phyloP scores from a whole-genome alignment of 495 filamentous ascomycete species.

The Cercophora sp. region DNA sequence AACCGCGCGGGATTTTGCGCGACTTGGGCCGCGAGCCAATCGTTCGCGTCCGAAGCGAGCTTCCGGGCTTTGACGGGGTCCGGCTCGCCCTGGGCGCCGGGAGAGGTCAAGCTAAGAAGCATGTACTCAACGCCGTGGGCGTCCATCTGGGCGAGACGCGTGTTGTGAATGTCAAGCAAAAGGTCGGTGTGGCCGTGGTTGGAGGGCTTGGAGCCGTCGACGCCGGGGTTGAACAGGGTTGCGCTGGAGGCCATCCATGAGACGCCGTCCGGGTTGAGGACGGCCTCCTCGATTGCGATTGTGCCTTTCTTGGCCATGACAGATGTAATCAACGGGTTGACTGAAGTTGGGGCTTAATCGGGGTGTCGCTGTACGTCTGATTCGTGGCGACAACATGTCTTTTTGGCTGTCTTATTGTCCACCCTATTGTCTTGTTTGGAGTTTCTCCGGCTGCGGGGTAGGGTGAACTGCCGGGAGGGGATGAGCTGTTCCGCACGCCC shows the following conservation, averaged over 20 bases:
- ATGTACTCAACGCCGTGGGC: constrained; percentile 59
- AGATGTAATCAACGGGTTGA: too few relatives aligned
- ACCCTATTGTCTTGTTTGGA: too few relatives aligned
- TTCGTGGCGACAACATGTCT: too few relatives aligned
- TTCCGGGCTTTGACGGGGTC: constrained; percentile 30
- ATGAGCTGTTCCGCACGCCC: background rate
- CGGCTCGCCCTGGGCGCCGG: constrained; percentile 56
- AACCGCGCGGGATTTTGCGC: constrained; percentile 49
- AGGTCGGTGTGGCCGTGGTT: constrained; percentile 11
- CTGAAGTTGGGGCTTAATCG: too few relatives aligned
- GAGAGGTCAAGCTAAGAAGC: constrained; percentile 53
- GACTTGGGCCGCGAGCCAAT: constrained; percentile 53
- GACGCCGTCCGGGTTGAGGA: constrained; percentile 44
- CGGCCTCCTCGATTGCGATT: constrained; percentile 54
- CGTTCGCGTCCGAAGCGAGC: constrained; percentile 49
- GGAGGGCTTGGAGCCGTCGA: constrained; percentile 4
- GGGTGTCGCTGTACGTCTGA: too few relatives aligned
- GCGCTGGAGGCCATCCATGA: constrained; percentile 26
- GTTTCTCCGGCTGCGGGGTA: constrained; percentile 6
- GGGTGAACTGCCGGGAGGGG: constrained; percentile 6
- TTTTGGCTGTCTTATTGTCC: too few relatives aligned
- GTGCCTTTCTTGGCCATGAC: too few relatives aligned
- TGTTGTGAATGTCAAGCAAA: constrained; percentile 41
- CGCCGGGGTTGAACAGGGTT: constrained; percentile 26
- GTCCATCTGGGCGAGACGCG: constrained; percentile 51